phyloP scores from a whole-genome alignment of 257 asterid species.

The Linderniella brevidens region DNA sequence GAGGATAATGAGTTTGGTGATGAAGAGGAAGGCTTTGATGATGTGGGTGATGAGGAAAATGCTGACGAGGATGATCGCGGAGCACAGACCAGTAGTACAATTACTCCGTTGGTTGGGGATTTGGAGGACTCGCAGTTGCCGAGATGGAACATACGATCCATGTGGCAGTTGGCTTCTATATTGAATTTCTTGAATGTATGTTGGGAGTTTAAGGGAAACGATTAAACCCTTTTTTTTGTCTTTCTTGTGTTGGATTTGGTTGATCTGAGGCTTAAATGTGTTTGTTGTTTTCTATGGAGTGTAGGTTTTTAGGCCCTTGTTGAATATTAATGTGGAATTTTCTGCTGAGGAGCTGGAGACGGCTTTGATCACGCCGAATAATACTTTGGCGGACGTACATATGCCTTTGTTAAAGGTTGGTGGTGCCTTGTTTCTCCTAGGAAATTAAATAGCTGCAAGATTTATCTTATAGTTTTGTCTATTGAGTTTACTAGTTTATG shows the following conservation, averaged over 20 bases:
- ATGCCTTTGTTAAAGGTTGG: constrained; percentile 78
- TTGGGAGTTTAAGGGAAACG: constrained; percentile 1
- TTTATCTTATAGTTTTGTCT: too few relatives aligned
- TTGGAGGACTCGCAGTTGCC: constrained; percentile 80
- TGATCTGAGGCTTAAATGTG: constrained; percentile 1
- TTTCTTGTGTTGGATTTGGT: constrained; percentile 4
- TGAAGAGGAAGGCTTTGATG: constrained; percentile 16
- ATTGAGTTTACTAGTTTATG: too few relatives aligned
- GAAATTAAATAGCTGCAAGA: not conserved
- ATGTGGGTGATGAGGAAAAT: constrained; percentile 20
- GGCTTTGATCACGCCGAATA: constrained; percentile 69
- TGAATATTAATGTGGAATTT: constrained; percentile 82
- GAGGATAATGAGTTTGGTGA: constrained; percentile 35
- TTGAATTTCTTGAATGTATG: constrained; percentile 82
- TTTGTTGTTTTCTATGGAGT: constrained; percentile 14
- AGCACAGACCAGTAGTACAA: constrained; percentile 29
- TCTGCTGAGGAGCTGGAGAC: constrained; percentile 96
- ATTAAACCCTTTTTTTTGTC: constrained; percentile 10
- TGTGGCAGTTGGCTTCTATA: constrained; percentile 98
- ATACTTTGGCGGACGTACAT: constrained; percentile 75
- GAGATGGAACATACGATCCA: constrained; percentile 70
- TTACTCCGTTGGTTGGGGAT: constrained; percentile 65
- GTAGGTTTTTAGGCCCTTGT: constrained; percentile 78
- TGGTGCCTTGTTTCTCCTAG: constrained; percentile 7
- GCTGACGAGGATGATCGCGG: constrained; percentile 20